phyloP scores from a whole-genome alignment of 345 rosid species.

The Citrus mangshanensis region DNA sequence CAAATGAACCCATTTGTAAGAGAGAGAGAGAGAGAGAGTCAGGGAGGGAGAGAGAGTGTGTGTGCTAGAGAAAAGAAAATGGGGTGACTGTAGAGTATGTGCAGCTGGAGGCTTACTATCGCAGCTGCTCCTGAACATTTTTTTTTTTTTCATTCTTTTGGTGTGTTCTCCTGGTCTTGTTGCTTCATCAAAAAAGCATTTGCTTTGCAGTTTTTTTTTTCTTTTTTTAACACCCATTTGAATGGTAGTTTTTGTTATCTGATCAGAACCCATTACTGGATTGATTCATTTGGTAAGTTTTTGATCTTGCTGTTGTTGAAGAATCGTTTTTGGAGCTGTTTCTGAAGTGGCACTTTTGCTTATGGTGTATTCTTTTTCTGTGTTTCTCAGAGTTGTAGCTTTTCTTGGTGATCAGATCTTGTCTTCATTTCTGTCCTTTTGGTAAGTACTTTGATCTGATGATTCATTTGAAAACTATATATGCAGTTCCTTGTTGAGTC shows the following conservation, averaged over 20 bases:
- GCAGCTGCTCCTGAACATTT: slow-evolving; percentile 44
- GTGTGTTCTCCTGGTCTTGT: slow-evolving; percentile 22
- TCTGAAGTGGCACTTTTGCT: background rate
- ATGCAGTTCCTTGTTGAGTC: background rate
- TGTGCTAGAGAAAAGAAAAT: slow-evolving; percentile 26
- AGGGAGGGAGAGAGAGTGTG: background rate
- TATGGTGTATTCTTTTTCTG: background rate
- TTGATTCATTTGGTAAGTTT: background rate
- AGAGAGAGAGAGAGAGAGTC: slow-evolving; percentile 26
- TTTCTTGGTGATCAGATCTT: slow-evolving; percentile 7
- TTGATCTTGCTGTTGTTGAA: background rate
- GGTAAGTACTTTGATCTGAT: slow-evolving; percentile 10
- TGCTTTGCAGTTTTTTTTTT: slow-evolving; percentile 13
- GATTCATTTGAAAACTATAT: background rate
- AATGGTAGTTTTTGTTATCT: slow-evolving; percentile 6
- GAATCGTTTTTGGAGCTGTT: background rate
- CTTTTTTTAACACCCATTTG: slow-evolving; percentile 24
- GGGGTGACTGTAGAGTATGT: slow-evolving; percentile 42
- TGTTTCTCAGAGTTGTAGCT: slow-evolving; percentile 9
- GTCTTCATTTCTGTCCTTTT: background rate
- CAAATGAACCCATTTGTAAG: slow-evolving; percentile 23
- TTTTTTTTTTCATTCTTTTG: slow-evolving; percentile 20
- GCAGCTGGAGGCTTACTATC: slow-evolving; percentile 44
- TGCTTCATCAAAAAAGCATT: background rate
- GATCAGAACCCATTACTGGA: slow-evolving; percentile 1